phyloP scores from a whole-genome alignment of 192 early-diverging fungal genomes.

The Coemansia sp. region DNA sequence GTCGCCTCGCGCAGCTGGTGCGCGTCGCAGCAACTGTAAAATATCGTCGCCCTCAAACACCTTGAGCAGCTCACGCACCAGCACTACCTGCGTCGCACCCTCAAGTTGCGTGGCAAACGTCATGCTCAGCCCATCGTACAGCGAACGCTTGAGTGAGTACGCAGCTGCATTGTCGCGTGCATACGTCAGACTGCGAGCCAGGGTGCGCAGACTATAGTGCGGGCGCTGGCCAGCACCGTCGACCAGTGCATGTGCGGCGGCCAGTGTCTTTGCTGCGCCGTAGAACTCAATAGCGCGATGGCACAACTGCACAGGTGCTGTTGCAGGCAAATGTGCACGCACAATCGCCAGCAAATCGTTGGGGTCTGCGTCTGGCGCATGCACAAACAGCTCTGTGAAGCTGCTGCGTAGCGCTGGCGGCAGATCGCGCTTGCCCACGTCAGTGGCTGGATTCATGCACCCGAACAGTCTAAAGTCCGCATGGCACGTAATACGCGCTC shows the following conservation, averaged over 20 bases:
- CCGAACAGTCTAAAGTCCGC: conserved; percentile 93
- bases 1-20: conserved; percentile 14
- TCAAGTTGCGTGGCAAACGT: conserved; percentile 91
- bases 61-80: conserved; percentile 25
- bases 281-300: conserved; percentile 82
- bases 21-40: conserved; percentile 26
- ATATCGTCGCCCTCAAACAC: conserved; percentile 35
- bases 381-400: conserved; percentile 95
- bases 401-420: conserved; percentile 86
- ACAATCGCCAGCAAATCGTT: conserved; percentile 85
- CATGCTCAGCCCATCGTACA: conserved; percentile 94
- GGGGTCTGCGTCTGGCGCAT: conserved; percentile 77
- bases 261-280: conserved; percentile 66
- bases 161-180: conserved; percentile 64
- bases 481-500: conserved; percentile 86
- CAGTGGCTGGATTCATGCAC: conserved; percentile 99
- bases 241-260: conserved; percentile 69
- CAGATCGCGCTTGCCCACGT: conserved; percentile 95
- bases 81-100: conserved; percentile 60
- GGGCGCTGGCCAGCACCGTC: conserved; percentile 88
- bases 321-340: conserved; percentile 66
- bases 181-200: conserved; percentile 86
- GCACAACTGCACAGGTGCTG: conserved; percentile 31
- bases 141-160: conserved; percentile 79
- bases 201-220: conserved; percentile 90